Conservation (phyloP, 805 yeast genomes). For the Spathaspora hagerdaliae region DNA sequence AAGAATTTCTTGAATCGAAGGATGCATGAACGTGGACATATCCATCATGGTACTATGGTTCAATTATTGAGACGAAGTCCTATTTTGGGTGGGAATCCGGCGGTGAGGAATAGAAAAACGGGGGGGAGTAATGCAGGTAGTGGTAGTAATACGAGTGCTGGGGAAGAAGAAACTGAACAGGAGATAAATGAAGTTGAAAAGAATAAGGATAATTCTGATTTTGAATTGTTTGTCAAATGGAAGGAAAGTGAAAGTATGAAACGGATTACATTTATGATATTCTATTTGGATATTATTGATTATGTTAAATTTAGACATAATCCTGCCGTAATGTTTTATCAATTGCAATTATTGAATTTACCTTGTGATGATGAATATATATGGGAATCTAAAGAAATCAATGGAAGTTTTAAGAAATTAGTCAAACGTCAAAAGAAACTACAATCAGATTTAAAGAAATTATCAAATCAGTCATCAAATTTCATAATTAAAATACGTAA, state of each 20-base stretch:
- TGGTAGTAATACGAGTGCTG: conserved; percentile 27
- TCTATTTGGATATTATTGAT: conserved; percentile 75
- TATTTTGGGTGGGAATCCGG: conserved; percentile 68
- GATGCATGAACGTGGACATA: conserved; percentile 76
- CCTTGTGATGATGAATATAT: conserved; percentile 39
- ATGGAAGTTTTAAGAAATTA: conserved; percentile 34
- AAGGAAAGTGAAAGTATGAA: conserved; percentile 76
- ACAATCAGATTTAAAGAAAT: conserved; percentile 6
- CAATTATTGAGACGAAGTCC: conserved; percentile 76
- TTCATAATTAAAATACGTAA: conserved; percentile 8
- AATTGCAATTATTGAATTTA: conserved; percentile 34
- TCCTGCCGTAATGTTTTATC: conserved; percentile 36
- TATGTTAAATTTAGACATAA: conserved; percentile 77
- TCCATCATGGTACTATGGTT: conserved; percentile 84
- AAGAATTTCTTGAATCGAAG: conserved; percentile 64
- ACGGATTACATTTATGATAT: conserved; percentile 76
- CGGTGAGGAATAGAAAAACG: conserved; percentile 20
- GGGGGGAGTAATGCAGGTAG: conserved; percentile 15
- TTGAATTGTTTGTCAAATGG: conserved; percentile 57
- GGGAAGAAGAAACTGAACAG: conserved; percentile 13
- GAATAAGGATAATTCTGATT: conserved; percentile 17
- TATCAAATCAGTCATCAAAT: conserved; percentile 3
- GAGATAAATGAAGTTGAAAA: not conserved
- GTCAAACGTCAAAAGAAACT: conserved; percentile 34
- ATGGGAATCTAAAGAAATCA: conserved; percentile 37